These are phyloP conservation scores for Ganoderma multipileum DNA, from an alignment of 1,284 basidiomycete genomes.

Conservation along the genomic window DNA sequence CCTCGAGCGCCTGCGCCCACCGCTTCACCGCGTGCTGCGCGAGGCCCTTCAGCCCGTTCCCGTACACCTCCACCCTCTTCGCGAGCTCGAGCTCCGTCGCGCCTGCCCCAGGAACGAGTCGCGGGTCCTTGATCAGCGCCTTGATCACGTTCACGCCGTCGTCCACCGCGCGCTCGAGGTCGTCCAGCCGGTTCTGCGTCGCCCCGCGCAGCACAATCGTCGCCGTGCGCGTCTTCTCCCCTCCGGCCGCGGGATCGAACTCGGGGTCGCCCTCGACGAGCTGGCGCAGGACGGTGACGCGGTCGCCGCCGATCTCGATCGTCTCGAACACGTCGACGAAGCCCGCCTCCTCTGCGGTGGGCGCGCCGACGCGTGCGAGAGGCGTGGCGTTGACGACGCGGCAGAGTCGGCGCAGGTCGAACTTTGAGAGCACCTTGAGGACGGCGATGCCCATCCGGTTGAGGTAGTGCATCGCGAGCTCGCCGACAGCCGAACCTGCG, in stretches of 20 bases:
- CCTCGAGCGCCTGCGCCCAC: conserved; percentile 91
- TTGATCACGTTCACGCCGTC: conserved; percentile 99
- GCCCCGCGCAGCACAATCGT: conserved; percentile 98
- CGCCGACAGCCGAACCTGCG: conserved; percentile 92
- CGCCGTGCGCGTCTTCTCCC: conserved; percentile 83
- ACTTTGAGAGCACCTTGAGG: conserved; percentile 98
- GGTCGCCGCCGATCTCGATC: conserved; percentile 96
- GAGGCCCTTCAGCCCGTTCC: conserved; percentile 89
- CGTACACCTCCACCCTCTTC: conserved; percentile 84
- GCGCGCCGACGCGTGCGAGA: conserved; percentile 93
- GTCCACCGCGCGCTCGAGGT: conserved; percentile 93
- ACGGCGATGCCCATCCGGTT: conserved; percentile 94
- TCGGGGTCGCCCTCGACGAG: conserved; percentile 66
- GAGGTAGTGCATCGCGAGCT: conserved; percentile 97
- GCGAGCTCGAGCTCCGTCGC: conserved; percentile 94
- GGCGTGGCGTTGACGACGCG: conserved; percentile 97
- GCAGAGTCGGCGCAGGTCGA: conserved; percentile 93
- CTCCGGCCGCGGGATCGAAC: conserved; percentile 53
- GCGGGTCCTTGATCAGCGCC: conserved; percentile 87
- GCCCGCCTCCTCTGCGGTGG: conserved; percentile 96
- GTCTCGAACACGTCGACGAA: conserved; percentile 95
- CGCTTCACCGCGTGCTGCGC: conserved; percentile 94
- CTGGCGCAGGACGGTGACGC: conserved; percentile 96
- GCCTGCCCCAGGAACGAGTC: conserved; percentile 94
- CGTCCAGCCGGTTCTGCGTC: conserved; percentile 94